Evolutionary conservation across 495 filamentous ascomycete genomes (phyloP).

Genomic region (Glonium stellatum): DNA sequence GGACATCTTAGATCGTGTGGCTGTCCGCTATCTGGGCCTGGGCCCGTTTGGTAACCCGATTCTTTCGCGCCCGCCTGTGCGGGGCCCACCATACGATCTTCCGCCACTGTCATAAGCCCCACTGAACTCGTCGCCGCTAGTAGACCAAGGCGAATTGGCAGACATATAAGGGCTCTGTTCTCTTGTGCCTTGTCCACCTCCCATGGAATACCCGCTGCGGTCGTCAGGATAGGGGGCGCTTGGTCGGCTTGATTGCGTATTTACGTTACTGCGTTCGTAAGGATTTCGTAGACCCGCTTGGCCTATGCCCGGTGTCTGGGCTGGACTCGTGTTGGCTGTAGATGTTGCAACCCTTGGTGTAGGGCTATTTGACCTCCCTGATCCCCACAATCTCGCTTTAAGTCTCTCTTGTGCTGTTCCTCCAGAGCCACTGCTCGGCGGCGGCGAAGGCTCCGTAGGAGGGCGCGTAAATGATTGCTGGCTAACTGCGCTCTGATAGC

Average conservation of each 20-base stretch:
- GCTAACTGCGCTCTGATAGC: constrained; percentile 49
- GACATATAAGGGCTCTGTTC: constrained; percentile 21
- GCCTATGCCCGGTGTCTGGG: constrained; percentile 5
- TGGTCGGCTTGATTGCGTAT: constrained; percentile 3
- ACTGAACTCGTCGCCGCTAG: constrained; percentile 19
- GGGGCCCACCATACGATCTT: constrained; percentile 16
- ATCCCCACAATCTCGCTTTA: constrained; percentile 58
- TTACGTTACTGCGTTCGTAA: constrained; percentile 7
- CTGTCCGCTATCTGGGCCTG: constrained; percentile 21
- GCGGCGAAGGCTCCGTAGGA: constrained; percentile 30
- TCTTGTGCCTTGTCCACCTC: constrained; percentile 5
- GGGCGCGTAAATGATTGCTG: constrained; percentile 26
- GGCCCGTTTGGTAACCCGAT: constrained; percentile 49
- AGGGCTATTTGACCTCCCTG: constrained; percentile 30
- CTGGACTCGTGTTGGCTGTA: constrained; percentile 16
- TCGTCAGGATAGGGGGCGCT: constrained; percentile 28
- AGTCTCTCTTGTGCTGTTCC: constrained; percentile 58
- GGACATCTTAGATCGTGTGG: not conserved
- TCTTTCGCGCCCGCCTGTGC: constrained; percentile 29
- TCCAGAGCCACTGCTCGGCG: constrained; percentile 41
- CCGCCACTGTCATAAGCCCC: not conserved
- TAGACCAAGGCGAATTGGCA: constrained; percentile 21
- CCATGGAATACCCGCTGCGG: constrained; percentile 15
- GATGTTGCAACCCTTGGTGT: constrained; percentile 10
- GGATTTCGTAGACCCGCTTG: constrained; percentile 12